Conservation (phyloP, 768 basidiomycete species). For the Boletus vermiculosoides region DNA sequence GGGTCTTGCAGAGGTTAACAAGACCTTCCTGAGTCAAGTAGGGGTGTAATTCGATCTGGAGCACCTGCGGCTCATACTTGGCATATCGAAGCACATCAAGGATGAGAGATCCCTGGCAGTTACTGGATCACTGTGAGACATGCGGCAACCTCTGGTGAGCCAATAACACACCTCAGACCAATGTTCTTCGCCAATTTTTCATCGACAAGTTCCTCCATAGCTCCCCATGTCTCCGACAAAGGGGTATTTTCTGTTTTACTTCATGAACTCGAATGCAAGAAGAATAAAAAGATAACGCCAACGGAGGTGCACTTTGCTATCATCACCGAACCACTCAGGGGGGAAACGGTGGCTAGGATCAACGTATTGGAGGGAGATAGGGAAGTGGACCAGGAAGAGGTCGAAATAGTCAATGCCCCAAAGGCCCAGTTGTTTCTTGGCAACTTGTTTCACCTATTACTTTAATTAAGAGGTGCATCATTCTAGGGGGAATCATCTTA, state of each 20-base stretch:
- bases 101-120: constrained; percentile 69
- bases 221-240: constrained; percentile 80
- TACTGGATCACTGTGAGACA: constrained; percentile 42
- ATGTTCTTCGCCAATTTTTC: constrained; percentile 73
- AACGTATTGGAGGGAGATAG: constrained; percentile 77
- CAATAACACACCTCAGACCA: constrained; percentile 56
- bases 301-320: constrained; percentile 67
- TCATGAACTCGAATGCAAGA: background rate
- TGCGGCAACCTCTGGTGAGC: background rate
- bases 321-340: constrained; percentile 78
- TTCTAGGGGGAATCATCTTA: constrained; percentile 31
- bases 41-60: constrained; percentile 63
- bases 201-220: constrained; percentile 78
- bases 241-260: constrained; percentile 53
- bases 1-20: constrained; percentile 42
- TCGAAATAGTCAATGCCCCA: constrained; percentile 90
- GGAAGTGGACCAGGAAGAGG: constrained; percentile 83
- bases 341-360: constrained; percentile 76
- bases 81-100: constrained; percentile 80
- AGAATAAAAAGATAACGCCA: constrained; percentile 22
- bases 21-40: constrained; percentile 50
- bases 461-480: background rate
- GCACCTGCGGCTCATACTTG: constrained; percentile 53
- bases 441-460: constrained; percentile 50
- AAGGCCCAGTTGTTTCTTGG: constrained; percentile 64